Percentiles rank a stretch among this genome's conserved stretches.
phyloP scores from a whole-genome alignment of 2,329 filamentous ascomycete genomes.

The Colletotrichum limetticola region DNA sequence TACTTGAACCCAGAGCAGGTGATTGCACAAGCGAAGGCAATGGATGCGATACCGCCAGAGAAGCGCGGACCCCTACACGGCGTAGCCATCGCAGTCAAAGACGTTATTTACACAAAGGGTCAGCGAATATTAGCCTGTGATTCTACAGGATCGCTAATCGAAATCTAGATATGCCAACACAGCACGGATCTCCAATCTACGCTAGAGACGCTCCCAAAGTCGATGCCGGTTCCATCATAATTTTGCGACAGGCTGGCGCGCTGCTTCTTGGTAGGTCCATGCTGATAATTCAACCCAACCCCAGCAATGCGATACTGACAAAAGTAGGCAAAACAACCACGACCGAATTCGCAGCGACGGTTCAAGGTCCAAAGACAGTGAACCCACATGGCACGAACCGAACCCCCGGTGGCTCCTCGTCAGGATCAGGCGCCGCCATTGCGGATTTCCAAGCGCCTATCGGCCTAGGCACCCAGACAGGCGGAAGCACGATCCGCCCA shows the following conservation, averaged over 20 bases:
- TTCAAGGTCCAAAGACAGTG: slow-evolving; percentile 60
- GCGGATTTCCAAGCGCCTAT: slow-evolving; percentile 72
- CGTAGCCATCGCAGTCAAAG: slow-evolving; percentile 68
- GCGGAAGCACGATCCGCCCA: slow-evolving; percentile 71
- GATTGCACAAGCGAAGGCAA: slow-evolving; percentile 57
- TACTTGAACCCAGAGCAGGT: slow-evolving; percentile 58
- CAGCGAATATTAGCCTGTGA: not conserved
- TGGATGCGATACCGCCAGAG: slow-evolving; percentile 59
- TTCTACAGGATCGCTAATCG: slow-evolving; percentile 1
- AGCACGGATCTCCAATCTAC: slow-evolving; percentile 66
- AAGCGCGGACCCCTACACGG: slow-evolving; percentile 67
- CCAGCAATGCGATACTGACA: not conserved
- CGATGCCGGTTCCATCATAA: slow-evolving; percentile 63
- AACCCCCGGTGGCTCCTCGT: slow-evolving; percentile 75
- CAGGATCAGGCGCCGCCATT: slow-evolving; percentile 74
- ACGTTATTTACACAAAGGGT: slow-evolving; percentile 68
- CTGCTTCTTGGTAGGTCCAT: slow-evolving; percentile 58
- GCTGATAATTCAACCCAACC: not conserved
- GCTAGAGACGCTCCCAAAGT: slow-evolving; percentile 53
- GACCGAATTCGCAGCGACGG: slow-evolving; percentile 71
- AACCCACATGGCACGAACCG: slow-evolving; percentile 73
- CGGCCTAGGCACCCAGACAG: slow-evolving; percentile 73
- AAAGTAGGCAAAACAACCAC: slow-evolving; percentile 57
- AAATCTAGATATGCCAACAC: slow-evolving; percentile 64
- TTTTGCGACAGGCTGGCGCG: slow-evolving; percentile 65